Evolutionary conservation across 2,329 filamentous ascomycete species (phyloP), one percentile per base, ranked within the genome.

Genomic region (Verticillium longisporum): DNA sequence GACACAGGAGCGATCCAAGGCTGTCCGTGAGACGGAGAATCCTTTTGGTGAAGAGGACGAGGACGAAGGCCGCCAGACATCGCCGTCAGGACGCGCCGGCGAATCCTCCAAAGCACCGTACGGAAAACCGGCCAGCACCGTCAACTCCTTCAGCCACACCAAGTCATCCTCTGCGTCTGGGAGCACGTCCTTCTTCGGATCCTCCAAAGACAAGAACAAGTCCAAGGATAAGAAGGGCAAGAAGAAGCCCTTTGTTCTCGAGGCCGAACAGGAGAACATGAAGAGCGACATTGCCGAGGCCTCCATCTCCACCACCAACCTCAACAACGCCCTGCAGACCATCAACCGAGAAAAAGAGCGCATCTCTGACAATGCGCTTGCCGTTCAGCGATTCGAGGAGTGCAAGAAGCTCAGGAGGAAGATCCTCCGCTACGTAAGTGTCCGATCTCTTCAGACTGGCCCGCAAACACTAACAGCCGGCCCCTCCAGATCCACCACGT

Each of bases 281-380:
- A 88, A 97, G 66, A 86, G 88, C 64, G 86, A 88, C n/a, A 92
- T 99, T 65, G 95, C 94, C 3, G 91, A 94, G 56, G 87, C 93
- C 0, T 93, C 91, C 1, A 90, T 98, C 45, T 91, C 92, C 3
- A 88, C 92, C n/a, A 97, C 91, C 0, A 97, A 96, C 71, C 80
- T 99, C 45, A 82, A 88, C 70, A 98, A 99, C 70, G 86, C 88
- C 1, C 80, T 99, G 41, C 92, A 95, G 72, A 87, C 89, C 60
- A 93, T 97, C 76, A 97, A 98, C 72, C 88, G 95, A 63, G 95
- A 98, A 72, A 84, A 80, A 57, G 88, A 96, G 73, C 88, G 90
- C 3, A 92, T 98, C 36, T 97, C 92, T 6, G 89, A 96, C 41
- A 96, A 98, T 66, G 73, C 82, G 7, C 82, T 86, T 62, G 91